A percentile compares a stretch with the other conserved stretches of the same genome.
phyloP scores from a whole-genome alignment of 139 green algal species.

The Coccomyxa sp. region DNA sequence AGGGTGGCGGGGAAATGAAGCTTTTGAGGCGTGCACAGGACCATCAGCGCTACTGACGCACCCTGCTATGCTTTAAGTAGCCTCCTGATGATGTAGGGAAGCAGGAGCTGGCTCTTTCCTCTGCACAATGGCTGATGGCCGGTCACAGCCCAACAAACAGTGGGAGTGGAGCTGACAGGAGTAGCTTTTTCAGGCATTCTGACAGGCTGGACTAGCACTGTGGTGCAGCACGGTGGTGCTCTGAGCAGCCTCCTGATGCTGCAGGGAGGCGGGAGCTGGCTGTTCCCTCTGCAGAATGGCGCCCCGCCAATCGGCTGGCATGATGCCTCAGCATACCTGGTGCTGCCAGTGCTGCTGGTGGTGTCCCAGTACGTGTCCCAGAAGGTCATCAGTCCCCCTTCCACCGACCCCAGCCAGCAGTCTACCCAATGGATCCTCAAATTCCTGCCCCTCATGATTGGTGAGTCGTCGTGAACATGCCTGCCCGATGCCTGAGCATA shows the following conservation, averaged over 20 bases:
- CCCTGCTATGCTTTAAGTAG: too few species aligned
- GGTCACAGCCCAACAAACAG: too few species aligned
- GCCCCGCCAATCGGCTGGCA: conserved; percentile 64
- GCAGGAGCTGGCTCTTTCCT: conserved; percentile 75
- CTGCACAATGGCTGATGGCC: conserved; percentile 58
- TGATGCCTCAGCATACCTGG: conserved; percentile 59
- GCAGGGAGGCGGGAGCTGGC: conserved; percentile 70
- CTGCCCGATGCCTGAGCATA: neutral
- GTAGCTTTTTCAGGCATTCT: too few species aligned
- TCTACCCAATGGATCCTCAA: conserved; percentile 87
- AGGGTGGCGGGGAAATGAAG: too few species aligned
- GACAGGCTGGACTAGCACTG: too few species aligned
- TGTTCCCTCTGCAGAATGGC: conserved; percentile 63
- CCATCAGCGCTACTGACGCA: too few species aligned
- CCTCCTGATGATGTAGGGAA: conserved; percentile 25
- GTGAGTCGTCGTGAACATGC: conserved; percentile 28
- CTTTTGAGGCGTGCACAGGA: too few species aligned
- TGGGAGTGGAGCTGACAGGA: too few species aligned
- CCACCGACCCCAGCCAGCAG: conserved; percentile 62
- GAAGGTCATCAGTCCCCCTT: conserved; percentile 62
- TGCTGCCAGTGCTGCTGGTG: conserved; percentile 67
- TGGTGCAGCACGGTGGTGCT: too few species aligned
- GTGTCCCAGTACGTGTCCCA: conserved; percentile 71
- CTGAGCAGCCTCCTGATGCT: neutral
- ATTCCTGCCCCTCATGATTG: conserved; percentile 96